Percentiles rank a stretch among this genome's conserved stretches.
These are phyloP conservation scores for Albugo candida DNA, from an alignment of 352 stramenopile species.

Conservation along the genomic window DNA sequence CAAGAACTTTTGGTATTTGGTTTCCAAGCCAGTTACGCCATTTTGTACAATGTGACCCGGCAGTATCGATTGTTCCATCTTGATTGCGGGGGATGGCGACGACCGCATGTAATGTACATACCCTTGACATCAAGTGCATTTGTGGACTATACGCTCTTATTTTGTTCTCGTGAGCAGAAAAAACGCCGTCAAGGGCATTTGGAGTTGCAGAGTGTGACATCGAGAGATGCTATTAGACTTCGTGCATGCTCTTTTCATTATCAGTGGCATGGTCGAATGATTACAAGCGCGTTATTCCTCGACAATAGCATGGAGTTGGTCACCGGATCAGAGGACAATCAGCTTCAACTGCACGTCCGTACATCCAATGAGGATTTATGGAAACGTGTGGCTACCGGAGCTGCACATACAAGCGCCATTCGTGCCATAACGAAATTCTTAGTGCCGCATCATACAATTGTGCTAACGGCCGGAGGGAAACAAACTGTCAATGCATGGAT, in stretches of 20 bases:
- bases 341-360: constrained; percentile 44
- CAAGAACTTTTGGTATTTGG: constrained; percentile 60
- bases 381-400: constrained; percentile 34
- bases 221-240: background rate
- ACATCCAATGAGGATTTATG: background rate
- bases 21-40: constrained; percentile 50
- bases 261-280: constrained; percentile 55
- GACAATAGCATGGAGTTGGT: constrained; percentile 18
- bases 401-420: constrained; percentile 68
- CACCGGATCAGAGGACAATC: constrained; percentile 68
- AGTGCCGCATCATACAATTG: constrained; percentile 15
- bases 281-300: constrained; percentile 32
- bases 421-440: constrained; percentile 37
- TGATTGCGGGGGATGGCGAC: constrained; percentile 65
- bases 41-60: constrained; percentile 51
- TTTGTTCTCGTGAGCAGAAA: constrained; percentile 29
- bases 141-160: constrained; percentile 39
- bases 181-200: constrained; percentile 3
- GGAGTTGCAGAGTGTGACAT: background rate
- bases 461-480: constrained; percentile 64
- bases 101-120: constrained; percentile 36
- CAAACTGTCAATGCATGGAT: constrained; percentile 64
- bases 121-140: constrained; percentile 8
- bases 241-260: constrained; percentile 29
- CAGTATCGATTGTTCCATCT: constrained; percentile 61